phyloP scores from a whole-genome alignment of 768 basidiomycete genomes.

The Imleria badia region DNA sequence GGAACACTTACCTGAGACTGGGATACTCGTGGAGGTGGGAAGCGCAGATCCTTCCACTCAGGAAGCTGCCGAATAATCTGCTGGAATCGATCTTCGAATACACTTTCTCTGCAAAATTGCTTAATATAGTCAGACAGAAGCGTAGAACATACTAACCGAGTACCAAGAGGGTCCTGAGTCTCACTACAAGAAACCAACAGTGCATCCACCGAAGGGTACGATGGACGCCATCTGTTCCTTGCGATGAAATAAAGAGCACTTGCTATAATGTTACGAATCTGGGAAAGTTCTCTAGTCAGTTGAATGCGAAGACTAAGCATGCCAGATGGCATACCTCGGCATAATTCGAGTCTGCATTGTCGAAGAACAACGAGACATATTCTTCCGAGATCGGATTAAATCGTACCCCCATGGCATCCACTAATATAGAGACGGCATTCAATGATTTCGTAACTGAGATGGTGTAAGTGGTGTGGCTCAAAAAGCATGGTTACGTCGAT shows the following conservation, averaged over 20 bases:
- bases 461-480: slow-evolving; percentile 5
- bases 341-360: slow-evolving; percentile 78
- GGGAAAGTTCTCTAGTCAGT: slow-evolving; percentile 6
- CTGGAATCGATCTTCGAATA: slow-evolving; percentile 56
- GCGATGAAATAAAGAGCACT: slow-evolving; percentile 59
- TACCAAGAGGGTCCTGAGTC: slow-evolving; percentile 55
- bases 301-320: neutral
- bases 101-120: slow-evolving; percentile 43
- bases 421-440: slow-evolving; percentile 60
- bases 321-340: slow-evolving; percentile 59
- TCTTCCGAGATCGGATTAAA: slow-evolving; percentile 67
- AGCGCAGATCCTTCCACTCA: slow-evolving; percentile 69
- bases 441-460: slow-evolving; percentile 73
- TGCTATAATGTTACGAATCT: slow-evolving; percentile 73
- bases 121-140: neutral
- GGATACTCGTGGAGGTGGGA: slow-evolving; percentile 82
- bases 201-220: slow-evolving; percentile 52
- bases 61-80: slow-evolving; percentile 60
- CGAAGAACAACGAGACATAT: slow-evolving; percentile 69
- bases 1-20: slow-evolving; percentile 62
- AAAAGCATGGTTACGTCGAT: slow-evolving; percentile 21
- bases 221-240: slow-evolving; percentile 66
- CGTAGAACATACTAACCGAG: slow-evolving; percentile 43
- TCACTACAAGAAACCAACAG: slow-evolving; percentile 56
- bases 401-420: slow-evolving; percentile 63